Base-by-base conservation (phyloP, 2,329 filamentous ascomycete species). In the Monosporascus sp. region DNA sequence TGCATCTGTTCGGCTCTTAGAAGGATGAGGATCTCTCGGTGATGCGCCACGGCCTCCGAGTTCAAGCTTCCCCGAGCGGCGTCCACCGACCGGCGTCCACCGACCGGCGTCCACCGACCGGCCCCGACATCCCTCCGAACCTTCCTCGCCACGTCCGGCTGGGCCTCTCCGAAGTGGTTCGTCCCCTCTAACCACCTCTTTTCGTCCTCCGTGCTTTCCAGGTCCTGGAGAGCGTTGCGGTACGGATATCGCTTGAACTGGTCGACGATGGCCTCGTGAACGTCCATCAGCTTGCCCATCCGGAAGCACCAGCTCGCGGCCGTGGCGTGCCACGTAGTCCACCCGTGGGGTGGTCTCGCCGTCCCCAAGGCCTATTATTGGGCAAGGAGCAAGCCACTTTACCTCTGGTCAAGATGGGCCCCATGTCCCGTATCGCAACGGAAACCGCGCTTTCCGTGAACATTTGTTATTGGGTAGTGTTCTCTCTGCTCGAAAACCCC, bases 191-290 rank as follows among this genome's bases (percentile, higher is more conserved):
- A 44, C 62, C 63, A 69, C 38, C 48, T 55, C 20, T 60, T 41
- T 55, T 68, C 65, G 22, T 62, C 63, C 6, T 48, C 41, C n/a
- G 63, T 65, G 41, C 50, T 53, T 16, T 54, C 48, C 35, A 64
- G 57, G 9, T 65, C 62, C 8, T 57, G 48, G 3, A 57, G 53
- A 11, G 52, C 58, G 37, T 70, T 68, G 19, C 57, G 52, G 38
- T 65, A 68, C 8, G 65, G 65, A 53, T 66, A 68, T 16, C 63
- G 54, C n/a, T 60, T 64, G 54, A 58, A 68, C 17, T 31, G 47
- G 16, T 64, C 59, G 16, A 68, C 53, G 16, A 65, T 58, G 6
- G 65, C 62, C 50, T 59, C 55, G 49, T 67, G 66, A 5, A 62
- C 55, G 45, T 68, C 63, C 54, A 67, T 57, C 27, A 67, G 38